Percentiles rank a stretch among this genome's conserved stretches.
phyloP scores from a whole-genome alignment of 2,329 filamentous ascomycete species.

The Calonectria hongkongensis region DNA sequence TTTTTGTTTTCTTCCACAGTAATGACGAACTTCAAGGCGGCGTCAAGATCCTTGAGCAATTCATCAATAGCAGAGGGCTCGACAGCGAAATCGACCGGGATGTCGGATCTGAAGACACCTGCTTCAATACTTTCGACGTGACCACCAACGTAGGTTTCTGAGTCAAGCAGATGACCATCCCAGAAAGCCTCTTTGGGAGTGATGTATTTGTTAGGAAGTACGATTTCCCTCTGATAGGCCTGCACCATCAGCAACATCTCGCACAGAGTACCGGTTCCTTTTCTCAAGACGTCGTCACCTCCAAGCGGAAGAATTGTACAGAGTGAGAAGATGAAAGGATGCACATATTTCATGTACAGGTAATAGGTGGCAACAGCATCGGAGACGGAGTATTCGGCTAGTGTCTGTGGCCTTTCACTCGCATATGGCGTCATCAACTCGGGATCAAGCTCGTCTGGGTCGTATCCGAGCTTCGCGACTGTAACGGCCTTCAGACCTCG shows the following conservation, averaged over 20 bases:
- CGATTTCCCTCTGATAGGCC: conserved; percentile 92
- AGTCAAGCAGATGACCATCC: conserved; percentile 96
- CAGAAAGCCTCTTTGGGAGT: conserved; percentile 95
- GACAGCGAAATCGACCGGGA: conserved; percentile 94
- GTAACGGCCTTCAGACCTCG: conserved; percentile 98
- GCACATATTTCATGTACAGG: conserved; percentile 99
- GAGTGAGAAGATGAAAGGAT: conserved; percentile 98
- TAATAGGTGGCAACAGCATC: conserved; percentile 99
- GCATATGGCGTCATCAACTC: conserved; percentile 98
- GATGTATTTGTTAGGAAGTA: conserved; percentile 96
- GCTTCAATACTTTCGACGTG: conserved; percentile 99
- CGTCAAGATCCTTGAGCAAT: conserved; percentile 88
- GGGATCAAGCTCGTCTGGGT: conserved; percentile 97
- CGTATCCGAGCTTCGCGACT: conserved; percentile 97
- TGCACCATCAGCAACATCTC: conserved; percentile 99
- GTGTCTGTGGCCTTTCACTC: conserved; percentile 90
- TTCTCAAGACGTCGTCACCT: conserved; percentile 93
- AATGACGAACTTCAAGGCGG: conserved; percentile 91
- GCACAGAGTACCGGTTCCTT: conserved; percentile 98
- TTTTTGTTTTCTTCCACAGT: conserved; percentile 89
- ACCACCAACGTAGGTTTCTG: conserved; percentile 97
- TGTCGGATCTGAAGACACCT: conserved; percentile 96
- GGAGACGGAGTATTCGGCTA: conserved; percentile 98
- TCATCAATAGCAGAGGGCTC: conserved; percentile 93
- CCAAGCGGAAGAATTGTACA: conserved; percentile 97